phyloP scores from a whole-genome alignment of 225 moss, liverwort and hornwort genomes.

The Neckera pumila region DNA sequence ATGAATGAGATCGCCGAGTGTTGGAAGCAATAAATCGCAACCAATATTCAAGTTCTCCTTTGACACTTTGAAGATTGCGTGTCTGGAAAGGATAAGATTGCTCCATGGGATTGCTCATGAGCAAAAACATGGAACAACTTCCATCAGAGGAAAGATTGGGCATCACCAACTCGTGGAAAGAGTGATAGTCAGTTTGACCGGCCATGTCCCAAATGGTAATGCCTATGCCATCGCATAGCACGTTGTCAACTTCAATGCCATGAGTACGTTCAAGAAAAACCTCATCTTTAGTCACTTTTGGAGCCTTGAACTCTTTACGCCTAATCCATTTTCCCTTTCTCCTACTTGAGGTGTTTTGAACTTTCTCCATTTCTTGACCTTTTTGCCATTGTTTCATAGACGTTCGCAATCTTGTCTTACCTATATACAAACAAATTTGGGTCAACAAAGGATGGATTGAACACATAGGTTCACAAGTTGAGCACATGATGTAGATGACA shows the following conservation, averaged over 20 bases:
- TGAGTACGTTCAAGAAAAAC: background rate
- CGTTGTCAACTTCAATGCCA: background rate
- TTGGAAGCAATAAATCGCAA: background rate
- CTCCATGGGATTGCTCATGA: background rate
- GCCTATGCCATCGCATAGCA: background rate
- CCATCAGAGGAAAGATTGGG: background rate
- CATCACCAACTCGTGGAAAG: background rate
- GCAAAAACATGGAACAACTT: background rate
- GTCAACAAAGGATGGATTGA: background rate
- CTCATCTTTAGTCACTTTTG: background rate
- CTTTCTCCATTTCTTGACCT: background rate
- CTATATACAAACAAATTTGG: background rate
- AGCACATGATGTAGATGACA: background rate
- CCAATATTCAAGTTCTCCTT: background rate
- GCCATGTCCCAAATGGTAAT: background rate
- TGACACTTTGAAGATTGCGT: background rate
- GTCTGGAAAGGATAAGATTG: rapidly evolving
- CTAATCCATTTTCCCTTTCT: rapidly evolving
- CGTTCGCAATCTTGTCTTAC: background rate
- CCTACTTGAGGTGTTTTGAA: background rate
- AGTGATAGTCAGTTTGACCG: background rate
- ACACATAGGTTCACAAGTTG: background rate
- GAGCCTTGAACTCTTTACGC: rapidly evolving
- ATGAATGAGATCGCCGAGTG: background rate
- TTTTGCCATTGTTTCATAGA: background rate